Conservation (phyloP, 129 eudicot species). For the Saposhnikovia divaricata region DNA sequence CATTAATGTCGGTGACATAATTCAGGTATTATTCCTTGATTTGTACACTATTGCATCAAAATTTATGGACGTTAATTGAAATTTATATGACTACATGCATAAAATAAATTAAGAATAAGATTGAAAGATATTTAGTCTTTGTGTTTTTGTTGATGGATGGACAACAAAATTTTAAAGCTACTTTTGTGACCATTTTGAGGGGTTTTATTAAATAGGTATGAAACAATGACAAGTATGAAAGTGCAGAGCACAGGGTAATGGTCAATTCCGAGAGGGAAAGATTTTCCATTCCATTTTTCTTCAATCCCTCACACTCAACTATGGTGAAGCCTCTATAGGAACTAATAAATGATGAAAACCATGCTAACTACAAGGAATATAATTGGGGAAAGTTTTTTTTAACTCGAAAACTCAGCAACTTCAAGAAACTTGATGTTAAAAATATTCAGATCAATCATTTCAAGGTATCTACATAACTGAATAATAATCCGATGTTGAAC, state of each 20-base stretch:
- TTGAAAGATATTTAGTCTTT: too few species aligned
- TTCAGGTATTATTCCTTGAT: constrained; percentile 41
- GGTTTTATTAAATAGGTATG: constrained; percentile 51
- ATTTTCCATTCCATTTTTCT: constrained; percentile 68
- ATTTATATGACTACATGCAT: not conserved
- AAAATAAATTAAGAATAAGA: not conserved
- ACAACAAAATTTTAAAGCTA: not conserved
- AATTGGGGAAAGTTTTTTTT: too few species aligned
- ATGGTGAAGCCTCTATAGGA: constrained; percentile 56
- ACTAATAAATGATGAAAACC: constrained; percentile 39
- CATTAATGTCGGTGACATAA: constrained; percentile 72
- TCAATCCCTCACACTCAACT: constrained; percentile 47
- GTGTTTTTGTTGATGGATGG: not conserved
- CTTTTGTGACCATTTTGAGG: not conserved
- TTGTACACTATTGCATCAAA: not conserved
- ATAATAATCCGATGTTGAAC: not conserved
- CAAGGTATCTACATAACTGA: constrained; percentile 11
- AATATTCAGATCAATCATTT: constrained; percentile 66
- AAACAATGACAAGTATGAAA: constrained; percentile 69
- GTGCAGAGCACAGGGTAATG: constrained; percentile 72
- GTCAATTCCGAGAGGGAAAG: constrained; percentile 66
- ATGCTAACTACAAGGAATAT: constrained; percentile 68
- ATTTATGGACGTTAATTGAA: not conserved
- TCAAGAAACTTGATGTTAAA: constrained; percentile 62
- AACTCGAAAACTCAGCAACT: constrained; percentile 43